Evolutionary conservation across 2,329 filamentous ascomycete species (phyloP), one percentile per base, ranked within the genome.

Genomic region (Fusarium guadeloupense): DNA sequence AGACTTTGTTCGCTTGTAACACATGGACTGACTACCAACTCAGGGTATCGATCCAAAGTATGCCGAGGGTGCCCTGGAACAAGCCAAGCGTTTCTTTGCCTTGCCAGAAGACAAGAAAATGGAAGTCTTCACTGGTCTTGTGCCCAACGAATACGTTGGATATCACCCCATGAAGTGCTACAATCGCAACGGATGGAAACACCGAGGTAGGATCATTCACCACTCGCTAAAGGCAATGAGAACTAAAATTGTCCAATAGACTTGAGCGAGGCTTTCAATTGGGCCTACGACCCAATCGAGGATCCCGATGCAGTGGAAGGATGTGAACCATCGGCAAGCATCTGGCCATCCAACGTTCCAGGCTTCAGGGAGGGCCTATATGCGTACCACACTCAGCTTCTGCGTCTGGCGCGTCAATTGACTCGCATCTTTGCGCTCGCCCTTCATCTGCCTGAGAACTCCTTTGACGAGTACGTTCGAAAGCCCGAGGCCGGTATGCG

Each of bases 71-170:
- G 73, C 78, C 1, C 74, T 78, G 20, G 23, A 70, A 35, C 76
- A 79, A 50, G 75, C 75, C 1, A 73, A 76, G 23, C 67, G 71
- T 2, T 77, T 83, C 48, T 83, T 82, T 48, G 67, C 74, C 3
- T 64, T 81, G 3, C 74, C 78, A 0, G 67, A 76, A 6, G 74
- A 80, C 50, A 79, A 78, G 59, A 82, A 81, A 59, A 72, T 81
- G 53, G 75, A 81, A 33, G 80, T 82, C 3, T 78, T 78, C 61
- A 83, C 74, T 4, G 73, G 72, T 3, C 59, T 72, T 13, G 67
- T 76, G 0, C 72, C 71, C 1, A 72, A 71, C 17, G 75, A 77
- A 40, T 76, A 70, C 49, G 66, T 64, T 46, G 72, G 73, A 10
- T 75, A 72, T 41, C 71, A 74, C 38, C 72, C 74, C 0, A 79